Base-by-base conservation (phyloP, 805 yeast genomes). In the Groenewaldozyma salmanticensis region DNA sequence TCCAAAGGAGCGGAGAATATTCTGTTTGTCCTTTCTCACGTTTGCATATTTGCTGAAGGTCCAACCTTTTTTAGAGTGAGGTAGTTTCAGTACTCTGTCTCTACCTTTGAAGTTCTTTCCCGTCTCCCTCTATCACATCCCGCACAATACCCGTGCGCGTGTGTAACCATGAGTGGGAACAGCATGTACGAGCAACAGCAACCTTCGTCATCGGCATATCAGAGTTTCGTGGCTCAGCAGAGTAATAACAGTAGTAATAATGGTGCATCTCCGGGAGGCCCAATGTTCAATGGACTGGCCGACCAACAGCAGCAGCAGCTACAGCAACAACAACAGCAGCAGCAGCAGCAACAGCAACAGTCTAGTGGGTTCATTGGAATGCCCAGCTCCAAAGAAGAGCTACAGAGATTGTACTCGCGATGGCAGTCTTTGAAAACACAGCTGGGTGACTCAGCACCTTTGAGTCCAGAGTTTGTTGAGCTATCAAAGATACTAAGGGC, bases 381-480 rank as follows among this genome's bases (percentile, higher is more conserved):
- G 43, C 57, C 58, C 27, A 40, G 47, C n/a, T 22, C 42, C 35
- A 46, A 43, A 22, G 60, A 55, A 21, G 60, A 55, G 40, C 43
- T 55, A 21, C 46, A 48, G 20, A 42, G 37, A 22, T 40, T 53
- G 17, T 46, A 41, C 38, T 39, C 38, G 71, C 71, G 83, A 40
- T 76, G 80, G 80, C 74, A 74, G 46, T 71, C 69, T 48, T 63
- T 78, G 43, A 65, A 66, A 39, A 71, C 70, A 39, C 74, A 68
- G 50, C 46, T 49, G 19, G 54, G 55, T 21, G 55, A 49, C 16
- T 80, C 79, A n/a, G 81, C 77, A 21, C 70, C 65, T 42, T 66
- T 68, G 43, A 73, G 74, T 39, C 73, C 76, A 13, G 85, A 79
- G 59, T 77, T 72, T 56, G 65, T 72, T 17, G 75, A 73, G 43